phyloP scores from a whole-genome alignment of 768 basidiomycete species.

The Mycena rosella region DNA sequence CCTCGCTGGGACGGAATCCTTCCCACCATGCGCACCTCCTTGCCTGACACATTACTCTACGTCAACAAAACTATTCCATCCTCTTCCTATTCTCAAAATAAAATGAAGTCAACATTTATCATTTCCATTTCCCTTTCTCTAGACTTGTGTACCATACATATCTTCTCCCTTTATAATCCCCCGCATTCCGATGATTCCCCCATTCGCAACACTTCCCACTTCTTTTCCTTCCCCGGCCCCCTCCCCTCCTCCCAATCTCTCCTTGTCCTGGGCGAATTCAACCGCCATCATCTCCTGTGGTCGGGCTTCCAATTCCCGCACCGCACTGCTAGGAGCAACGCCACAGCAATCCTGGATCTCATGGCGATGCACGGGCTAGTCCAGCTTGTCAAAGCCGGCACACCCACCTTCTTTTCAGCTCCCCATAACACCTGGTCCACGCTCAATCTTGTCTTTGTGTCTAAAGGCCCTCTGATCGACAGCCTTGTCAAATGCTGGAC shows the following conservation, averaged over 20 bases:
- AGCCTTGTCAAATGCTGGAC: neutral
- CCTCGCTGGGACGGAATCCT: constrained; percentile 6
- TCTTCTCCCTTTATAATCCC: constrained; percentile 10
- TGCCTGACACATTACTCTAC: constrained; percentile 3
- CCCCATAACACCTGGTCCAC: constrained; percentile 3
- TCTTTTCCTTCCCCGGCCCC: neutral
- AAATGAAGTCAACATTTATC: neutral
- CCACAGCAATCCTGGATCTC: neutral
- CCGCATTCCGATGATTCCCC: constrained; percentile 3
- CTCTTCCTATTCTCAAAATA: neutral
- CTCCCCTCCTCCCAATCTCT: neutral
- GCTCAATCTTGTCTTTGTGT: neutral
- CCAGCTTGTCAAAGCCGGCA: neutral
- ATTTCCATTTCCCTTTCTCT: constrained; percentile 4
- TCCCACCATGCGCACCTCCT: neutral
- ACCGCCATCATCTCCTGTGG: neutral
- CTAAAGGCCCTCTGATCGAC: neutral
- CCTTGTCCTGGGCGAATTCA: neutral
- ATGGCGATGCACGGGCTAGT: neutral
- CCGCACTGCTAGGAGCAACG: neutral
- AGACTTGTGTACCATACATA: neutral
- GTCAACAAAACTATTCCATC: constrained; percentile 12
- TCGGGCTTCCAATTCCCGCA: neutral
- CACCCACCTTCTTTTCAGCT: neutral
- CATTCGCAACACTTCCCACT: neutral